These are phyloP conservation scores for Corinectria fuckeliana DNA, from an alignment of 2,329 filamentous ascomycete species.

Conservation along the genomic window DNA sequence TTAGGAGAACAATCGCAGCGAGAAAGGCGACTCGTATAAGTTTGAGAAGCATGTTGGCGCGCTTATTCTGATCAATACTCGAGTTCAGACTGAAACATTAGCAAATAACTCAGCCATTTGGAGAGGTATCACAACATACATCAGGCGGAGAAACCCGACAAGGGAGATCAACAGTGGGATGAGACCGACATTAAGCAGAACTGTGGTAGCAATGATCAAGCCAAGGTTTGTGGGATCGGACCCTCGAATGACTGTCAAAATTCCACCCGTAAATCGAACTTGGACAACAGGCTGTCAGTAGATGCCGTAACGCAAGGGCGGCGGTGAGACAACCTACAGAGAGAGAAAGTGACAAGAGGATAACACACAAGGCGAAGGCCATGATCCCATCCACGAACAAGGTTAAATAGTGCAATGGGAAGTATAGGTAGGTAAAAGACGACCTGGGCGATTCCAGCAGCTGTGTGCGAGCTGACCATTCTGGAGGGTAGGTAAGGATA, in stretches of 20 bases:
- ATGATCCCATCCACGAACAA: slow-evolving; percentile 21
- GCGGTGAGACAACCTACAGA: background rate
- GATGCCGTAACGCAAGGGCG: background rate
- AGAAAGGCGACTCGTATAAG: background rate
- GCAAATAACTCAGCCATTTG: background rate
- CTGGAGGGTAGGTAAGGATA: background rate
- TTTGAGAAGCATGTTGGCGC: background rate
- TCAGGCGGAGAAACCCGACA: slow-evolving; percentile 35
- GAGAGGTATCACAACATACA: slow-evolving; percentile 18
- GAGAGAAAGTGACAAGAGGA: slow-evolving; percentile 13
- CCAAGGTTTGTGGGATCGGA: slow-evolving; percentile 26
- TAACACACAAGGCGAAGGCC: slow-evolving; percentile 27
- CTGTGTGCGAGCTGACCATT: slow-evolving; percentile 19
- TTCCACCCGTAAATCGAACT: slow-evolving; percentile 40
- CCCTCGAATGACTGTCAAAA: slow-evolving; percentile 35
- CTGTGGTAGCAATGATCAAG: slow-evolving; percentile 34
- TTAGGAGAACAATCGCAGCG: background rate
- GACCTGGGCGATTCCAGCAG: slow-evolving; percentile 25
- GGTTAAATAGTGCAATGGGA: slow-evolving; percentile 21
- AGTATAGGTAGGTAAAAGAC: slow-evolving; percentile 25
- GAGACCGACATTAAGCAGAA: slow-evolving; percentile 41
- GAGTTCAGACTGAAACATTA: background rate
- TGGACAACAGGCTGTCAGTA: background rate
- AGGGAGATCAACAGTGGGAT: slow-evolving; percentile 37
- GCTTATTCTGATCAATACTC: background rate